Evolutionary conservation across 1,284 basidiomycete genomes (phyloP).

Genomic region (Thecaphora frezii): DNA sequence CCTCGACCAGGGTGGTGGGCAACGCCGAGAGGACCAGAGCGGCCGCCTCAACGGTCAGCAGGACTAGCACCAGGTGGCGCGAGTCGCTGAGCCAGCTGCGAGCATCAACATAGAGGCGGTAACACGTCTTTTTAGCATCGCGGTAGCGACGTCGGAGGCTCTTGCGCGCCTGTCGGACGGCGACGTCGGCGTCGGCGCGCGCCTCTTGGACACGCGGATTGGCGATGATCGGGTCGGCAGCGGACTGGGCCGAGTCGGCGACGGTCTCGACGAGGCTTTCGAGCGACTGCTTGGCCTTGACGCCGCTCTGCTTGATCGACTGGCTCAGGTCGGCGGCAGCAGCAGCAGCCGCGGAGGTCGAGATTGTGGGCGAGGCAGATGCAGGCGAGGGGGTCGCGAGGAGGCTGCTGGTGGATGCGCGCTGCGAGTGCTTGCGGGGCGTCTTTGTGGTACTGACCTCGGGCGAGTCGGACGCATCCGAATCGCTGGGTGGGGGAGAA

Average conservation of each 20-base stretch:
- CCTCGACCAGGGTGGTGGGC: conserved; percentile 36
- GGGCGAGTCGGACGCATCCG: conserved; percentile 44
- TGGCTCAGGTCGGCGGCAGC: conserved; percentile 18
- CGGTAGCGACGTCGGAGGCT: conserved; percentile 22
- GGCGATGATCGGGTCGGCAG: conserved; percentile 26
- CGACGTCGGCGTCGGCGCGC: conserved; percentile 32
- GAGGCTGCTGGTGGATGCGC: conserved; percentile 13
- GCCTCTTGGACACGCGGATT: conserved; percentile 29
- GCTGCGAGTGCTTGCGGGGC: conserved; percentile 48
- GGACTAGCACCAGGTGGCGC: conserved; percentile 33
- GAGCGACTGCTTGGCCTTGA: conserved; percentile 41
- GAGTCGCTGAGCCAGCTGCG: conserved; percentile 41
- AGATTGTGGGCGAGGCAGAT: conserved; percentile 12
- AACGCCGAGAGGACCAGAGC: conserved; percentile 34
- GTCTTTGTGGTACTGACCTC: conserved; percentile 26
- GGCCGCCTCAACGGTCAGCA: conserved; percentile 43
- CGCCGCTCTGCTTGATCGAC: conserved; percentile 23
- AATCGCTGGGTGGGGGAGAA: conserved; percentile 20
- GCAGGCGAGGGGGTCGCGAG: conserved; percentile 25
- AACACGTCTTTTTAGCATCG: conserved; percentile 25
- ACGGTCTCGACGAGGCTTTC: conserved; percentile 38
- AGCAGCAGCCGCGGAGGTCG: background rate
- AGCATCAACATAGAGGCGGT: conserved; percentile 25
- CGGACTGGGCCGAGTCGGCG: conserved; percentile 33
- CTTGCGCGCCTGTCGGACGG: conserved; percentile 27